phyloP scores from a whole-genome alignment of 768 basidiomycete species.

The Pulveroboletus frians region DNA sequence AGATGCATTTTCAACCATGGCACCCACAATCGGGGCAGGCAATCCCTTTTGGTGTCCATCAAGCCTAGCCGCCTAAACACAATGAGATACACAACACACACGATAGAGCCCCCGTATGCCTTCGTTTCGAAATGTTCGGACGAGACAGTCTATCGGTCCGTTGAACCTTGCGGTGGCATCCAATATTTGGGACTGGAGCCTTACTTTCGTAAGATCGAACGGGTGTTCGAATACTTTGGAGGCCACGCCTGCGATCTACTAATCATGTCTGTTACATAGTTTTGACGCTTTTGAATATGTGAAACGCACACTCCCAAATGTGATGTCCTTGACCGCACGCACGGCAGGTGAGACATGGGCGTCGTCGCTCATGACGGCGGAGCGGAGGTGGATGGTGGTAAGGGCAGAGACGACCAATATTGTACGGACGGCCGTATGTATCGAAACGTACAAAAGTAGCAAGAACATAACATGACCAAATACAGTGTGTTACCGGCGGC shows the following conservation, averaged over 20 bases:
- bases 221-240: slow-evolving; percentile 90
- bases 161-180: slow-evolving; percentile 64
- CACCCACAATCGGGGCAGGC: slow-evolving; percentile 85
- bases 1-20: slow-evolving; percentile 88
- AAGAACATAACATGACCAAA: no score
- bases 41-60: slow-evolving; percentile 56
- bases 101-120: slow-evolving; percentile 83
- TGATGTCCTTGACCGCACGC: slow-evolving; percentile 42
- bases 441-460: no score
- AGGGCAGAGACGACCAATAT: slow-evolving; percentile 19
- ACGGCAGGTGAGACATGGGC: slow-evolving; percentile 12
- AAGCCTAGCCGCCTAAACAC: background rate
- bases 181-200: slow-evolving; percentile 87
- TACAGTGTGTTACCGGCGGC: no score
- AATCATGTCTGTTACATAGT: background rate
- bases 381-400: background rate
- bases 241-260: slow-evolving; percentile 79
- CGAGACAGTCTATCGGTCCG: slow-evolving; percentile 85
- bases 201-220: slow-evolving; percentile 92
- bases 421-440: slow-evolving; percentile 15
- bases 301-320: slow-evolving; percentile 51
- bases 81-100: slow-evolving; percentile 43
- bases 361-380: slow-evolving; percentile 20
- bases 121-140: slow-evolving; percentile 74
- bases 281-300: background rate